Evolutionary conservation across 257 asterid genomes (phyloP), one percentile per base, ranked within the genome.

Genomic region (Jacaranda copaia): DNA sequence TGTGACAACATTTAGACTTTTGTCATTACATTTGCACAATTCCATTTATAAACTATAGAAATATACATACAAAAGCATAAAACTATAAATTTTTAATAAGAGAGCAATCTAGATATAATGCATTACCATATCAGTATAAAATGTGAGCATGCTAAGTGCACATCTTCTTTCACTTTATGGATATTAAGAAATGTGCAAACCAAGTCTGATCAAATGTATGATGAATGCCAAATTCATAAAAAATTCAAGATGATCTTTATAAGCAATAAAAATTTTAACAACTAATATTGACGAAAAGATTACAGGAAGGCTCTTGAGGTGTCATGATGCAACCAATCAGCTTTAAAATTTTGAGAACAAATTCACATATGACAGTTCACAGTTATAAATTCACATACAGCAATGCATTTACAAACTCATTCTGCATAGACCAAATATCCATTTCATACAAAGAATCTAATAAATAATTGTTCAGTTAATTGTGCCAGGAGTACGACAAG

Each of bases 161-260:
- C 32, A 13, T 75, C 36, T 3, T 46, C 7, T 15, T 45, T 55
- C 39, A 72, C 8, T 38, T 66, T 46, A 58, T 48, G 40, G 36
- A 60, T 16, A 53, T 56, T 11, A 49, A 59, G 56, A 62, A 38
- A 25, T 5, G 20, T 52, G 51, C 64, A 68, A 60, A 15, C 55
- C 42, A 48, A 64, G 46, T 61, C 61, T 5, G 7, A n/a, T 9
- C 43, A 45, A 77, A 16, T 32, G 8, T 36, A 70, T 19, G 53
- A 55, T 55, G 75, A 45, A 15, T 67, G 55, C 57, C 38, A 36
- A 68, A 58, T 19, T 25, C 68, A 53, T 32, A 49, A 40, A 36
- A 32, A 32, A 48, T 13, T 7, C 40, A 42, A 25, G 32, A 25
- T 45, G 15, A 45, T 5, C 75, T 18, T 73, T 56, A 42, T 64